Percentiles rank a stretch among this genome's conserved stretches.
Evolutionary conservation across 495 filamentous ascomycete species (phyloP).

Genomic region (Hypomontagnella submonticulosa): DNA sequence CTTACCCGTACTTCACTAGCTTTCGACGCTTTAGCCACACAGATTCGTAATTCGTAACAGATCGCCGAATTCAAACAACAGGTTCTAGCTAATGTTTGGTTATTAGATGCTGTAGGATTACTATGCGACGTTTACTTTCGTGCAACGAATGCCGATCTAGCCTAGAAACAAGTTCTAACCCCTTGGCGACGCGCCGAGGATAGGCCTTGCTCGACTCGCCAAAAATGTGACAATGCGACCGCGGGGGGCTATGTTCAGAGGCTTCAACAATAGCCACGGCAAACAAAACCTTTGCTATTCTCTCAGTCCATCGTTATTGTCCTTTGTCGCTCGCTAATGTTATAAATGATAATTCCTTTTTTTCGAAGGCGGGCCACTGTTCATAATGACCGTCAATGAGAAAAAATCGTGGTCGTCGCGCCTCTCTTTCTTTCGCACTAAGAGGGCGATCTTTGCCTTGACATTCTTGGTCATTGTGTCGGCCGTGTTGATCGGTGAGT

Average conservation of each 20-base stretch:
- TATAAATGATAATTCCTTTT: not conserved
- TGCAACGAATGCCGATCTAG: not conserved
- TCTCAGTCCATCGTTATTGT: not conserved
- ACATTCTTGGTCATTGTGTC: slow-evolving; percentile 32
- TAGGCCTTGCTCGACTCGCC: not conserved
- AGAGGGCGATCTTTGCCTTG: slow-evolving; percentile 35
- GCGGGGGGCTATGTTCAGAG: slow-evolving; percentile 23
- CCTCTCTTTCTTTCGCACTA: slow-evolving; percentile 40
- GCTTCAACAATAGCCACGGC: slow-evolving; percentile 7
- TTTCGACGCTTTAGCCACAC: too few species aligned
- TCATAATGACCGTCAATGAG: slow-evolving; percentile 18
- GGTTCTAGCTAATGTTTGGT: too few species aligned
- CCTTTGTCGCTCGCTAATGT: not conserved
- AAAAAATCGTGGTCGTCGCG: slow-evolving; percentile 32
- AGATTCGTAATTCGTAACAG: too few species aligned
- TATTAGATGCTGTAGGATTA: too few species aligned
- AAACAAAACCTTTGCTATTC: not conserved
- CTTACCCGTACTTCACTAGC: too few species aligned
- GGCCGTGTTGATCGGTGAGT: slow-evolving; percentile 39
- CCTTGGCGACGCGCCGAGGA: not conserved
- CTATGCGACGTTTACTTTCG: not conserved
- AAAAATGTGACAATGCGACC: slow-evolving; percentile 6
- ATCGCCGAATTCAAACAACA: too few species aligned
- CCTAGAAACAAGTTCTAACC: not conserved
- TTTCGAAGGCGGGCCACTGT: not conserved